Conservation (phyloP, 768 basidiomycete species). For the Amanita muscaria region DNA sequence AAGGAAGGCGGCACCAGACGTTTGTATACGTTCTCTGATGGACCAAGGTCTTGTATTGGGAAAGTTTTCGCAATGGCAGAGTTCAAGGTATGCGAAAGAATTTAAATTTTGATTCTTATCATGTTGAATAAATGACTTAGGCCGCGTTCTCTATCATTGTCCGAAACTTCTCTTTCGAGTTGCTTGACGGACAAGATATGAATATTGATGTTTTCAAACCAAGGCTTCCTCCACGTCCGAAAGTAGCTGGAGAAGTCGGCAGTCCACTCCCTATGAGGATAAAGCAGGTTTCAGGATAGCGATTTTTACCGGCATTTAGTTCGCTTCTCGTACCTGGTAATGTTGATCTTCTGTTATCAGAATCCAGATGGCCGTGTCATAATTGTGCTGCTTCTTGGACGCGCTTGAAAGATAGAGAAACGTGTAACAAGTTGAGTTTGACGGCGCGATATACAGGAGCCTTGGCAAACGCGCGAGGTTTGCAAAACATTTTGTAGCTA, state of each 20-base stretch:
- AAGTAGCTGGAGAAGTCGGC: slow-evolving; percentile 22
- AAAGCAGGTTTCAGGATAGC: not conserved
- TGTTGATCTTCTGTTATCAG: too few relatives aligned
- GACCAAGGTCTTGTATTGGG: slow-evolving; percentile 35
- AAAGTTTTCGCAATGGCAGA: slow-evolving; percentile 27
- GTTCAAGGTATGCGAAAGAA: slow-evolving; percentile 18
- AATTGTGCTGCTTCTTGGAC: too few relatives aligned
- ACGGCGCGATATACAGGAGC: too few relatives aligned
- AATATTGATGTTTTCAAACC: slow-evolving; percentile 21
- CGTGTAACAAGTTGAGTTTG: too few relatives aligned
- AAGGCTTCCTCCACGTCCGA: slow-evolving; percentile 29
- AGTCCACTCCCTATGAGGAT: not conserved
- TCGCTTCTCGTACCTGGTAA: too few relatives aligned
- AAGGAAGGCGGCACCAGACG: slow-evolving; percentile 31
- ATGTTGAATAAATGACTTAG: slow-evolving; percentile 16
- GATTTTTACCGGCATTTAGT: too few relatives aligned
- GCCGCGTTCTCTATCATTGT: slow-evolving; percentile 36
- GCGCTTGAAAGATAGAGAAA: too few relatives aligned
- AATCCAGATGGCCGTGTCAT: too few relatives aligned
- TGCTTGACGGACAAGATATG: slow-evolving; percentile 32
- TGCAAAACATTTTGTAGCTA: too few relatives aligned
- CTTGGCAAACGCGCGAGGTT: too few relatives aligned
- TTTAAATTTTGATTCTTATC: slow-evolving; percentile 7
- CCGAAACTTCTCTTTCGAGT: slow-evolving; percentile 31
- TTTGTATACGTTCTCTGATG: slow-evolving; percentile 37